Base-by-base conservation (phyloP, 257 asterid genomes). In the Misopates orontium region DNA sequence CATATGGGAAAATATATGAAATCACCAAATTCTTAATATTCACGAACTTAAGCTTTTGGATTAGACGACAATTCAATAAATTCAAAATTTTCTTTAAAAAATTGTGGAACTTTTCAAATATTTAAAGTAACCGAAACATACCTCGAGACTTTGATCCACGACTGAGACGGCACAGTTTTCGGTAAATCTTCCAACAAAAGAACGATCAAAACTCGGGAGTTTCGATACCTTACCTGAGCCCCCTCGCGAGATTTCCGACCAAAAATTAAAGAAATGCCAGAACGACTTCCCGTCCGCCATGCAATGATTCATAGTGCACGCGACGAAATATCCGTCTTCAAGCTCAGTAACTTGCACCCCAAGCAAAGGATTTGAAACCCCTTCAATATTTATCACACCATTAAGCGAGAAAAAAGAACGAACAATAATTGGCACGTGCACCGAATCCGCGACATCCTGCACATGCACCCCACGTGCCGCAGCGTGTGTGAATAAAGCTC, bases 241-340 rank as follows among this genome's bases (percentile, higher is more conserved):
- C 0, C 36, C 36, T 28, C 68, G 75, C 0, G 80, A 70, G 4
- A 81, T 62, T 39, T 84, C 85, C 0, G 87, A 74, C 87, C 90
- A 81, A 1, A 79, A 72, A 47, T 67, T 76, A 61, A 82, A n/a
- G 70, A 85, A 82, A 56, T 78, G 86, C 88, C 86, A 82, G 24
- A 80, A 76, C 1, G 86, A 71, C 0, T 72, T 56, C 36, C 84
- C 84, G 39, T 83, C 86, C 0, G 48, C 64, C 12, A 78, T 67
- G 7, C 55, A 61, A 36, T 83, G 87, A 32, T 85, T 85, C 2
- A 73, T 60, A 7, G 83, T 66, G 66, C 78, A 66, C 5, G 74
- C 77, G 13, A 83, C 48, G 59, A 83, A 67, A 52, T 62, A 25
- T 19, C 84, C 74, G 45, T 83, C 89, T 0, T 19, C 73, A 17